phyloP scores from a whole-genome alignment of 495 filamentous ascomycete species.

The Neurospora intermedia region DNA sequence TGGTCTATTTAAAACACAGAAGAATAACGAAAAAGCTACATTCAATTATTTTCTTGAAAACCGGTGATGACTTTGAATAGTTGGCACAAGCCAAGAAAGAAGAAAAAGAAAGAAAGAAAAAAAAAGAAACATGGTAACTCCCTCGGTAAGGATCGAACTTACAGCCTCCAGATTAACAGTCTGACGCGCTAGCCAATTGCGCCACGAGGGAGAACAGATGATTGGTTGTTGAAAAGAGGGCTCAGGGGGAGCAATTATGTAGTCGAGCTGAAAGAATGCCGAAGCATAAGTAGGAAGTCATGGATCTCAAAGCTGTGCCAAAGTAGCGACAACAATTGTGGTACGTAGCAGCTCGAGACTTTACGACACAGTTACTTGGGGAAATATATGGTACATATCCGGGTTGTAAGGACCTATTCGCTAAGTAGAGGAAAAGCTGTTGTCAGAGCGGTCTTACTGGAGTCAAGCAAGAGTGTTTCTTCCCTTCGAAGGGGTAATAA shows the following conservation, averaged over 20 bases:
- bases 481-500: neutral
- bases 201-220: slow-evolving; percentile 7
- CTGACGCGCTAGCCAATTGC: slow-evolving; percentile 9
- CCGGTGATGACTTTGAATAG: neutral
- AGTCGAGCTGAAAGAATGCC: too few species aligned
- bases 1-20: too few species aligned
- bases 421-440: neutral
- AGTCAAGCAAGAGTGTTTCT: neutral
- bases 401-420: too few species aligned
- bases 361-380: neutral
- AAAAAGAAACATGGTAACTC: neutral
- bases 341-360: neutral
- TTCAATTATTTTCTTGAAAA: too few species aligned
- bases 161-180: neutral
- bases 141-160: slow-evolving; percentile 1
- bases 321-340: neutral
- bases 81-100: neutral
- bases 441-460: neutral
- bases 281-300: too few species aligned
- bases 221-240: neutral
- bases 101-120: neutral
- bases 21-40: too few species aligned
- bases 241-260: too few species aligned
- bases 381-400: neutral
- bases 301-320: neutral